These are phyloP conservation scores for Penicillium riverlandense DNA, from an alignment of 495 filamentous ascomycete genomes.

Conservation along the genomic window DNA sequence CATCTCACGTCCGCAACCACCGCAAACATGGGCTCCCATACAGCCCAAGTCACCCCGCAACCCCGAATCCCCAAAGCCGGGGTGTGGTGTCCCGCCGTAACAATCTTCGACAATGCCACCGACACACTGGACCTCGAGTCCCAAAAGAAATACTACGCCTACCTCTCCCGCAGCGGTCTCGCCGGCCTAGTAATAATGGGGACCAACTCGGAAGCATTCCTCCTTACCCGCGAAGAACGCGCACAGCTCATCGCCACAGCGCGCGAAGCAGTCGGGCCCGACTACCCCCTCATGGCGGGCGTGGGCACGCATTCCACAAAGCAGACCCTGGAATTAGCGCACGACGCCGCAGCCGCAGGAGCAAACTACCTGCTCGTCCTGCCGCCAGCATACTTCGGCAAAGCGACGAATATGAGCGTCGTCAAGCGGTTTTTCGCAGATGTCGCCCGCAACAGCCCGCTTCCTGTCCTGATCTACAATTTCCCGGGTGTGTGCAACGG, in stretches of 20 bases:
- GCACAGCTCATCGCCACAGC: conserved; percentile 42
- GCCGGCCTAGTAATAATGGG: conserved; percentile 55
- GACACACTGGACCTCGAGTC: conserved; percentile 44
- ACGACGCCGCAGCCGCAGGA: conserved; percentile 49
- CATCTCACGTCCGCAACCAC: too few species aligned
- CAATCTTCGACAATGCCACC: conserved; percentile 46
- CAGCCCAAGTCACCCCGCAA: conserved; percentile 8
- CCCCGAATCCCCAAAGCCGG: conserved; percentile 16
- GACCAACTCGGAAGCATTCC: conserved; percentile 60
- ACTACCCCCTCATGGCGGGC: conserved; percentile 55
- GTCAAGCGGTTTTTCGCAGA: conserved; percentile 55
- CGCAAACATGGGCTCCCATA: conserved; percentile 6
- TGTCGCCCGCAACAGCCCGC: conserved; percentile 39
- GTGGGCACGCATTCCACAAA: conserved; percentile 57
- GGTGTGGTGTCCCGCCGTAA: conserved; percentile 33
- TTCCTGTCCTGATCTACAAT: conserved; percentile 64
- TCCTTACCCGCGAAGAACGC: conserved; percentile 56
- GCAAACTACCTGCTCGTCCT: conserved; percentile 56
- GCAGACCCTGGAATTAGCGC: conserved; percentile 52
- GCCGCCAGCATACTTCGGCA: conserved; percentile 59
- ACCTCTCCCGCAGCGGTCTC: conserved; percentile 48
- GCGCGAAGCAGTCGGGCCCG: conserved; percentile 41
- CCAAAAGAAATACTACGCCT: conserved; percentile 47
- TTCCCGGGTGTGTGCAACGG: conserved; percentile 69
- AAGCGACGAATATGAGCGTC: conserved; percentile 48